Conservation (phyloP, 257 asterid genomes). For the Fraxinus excelsior region DNA sequence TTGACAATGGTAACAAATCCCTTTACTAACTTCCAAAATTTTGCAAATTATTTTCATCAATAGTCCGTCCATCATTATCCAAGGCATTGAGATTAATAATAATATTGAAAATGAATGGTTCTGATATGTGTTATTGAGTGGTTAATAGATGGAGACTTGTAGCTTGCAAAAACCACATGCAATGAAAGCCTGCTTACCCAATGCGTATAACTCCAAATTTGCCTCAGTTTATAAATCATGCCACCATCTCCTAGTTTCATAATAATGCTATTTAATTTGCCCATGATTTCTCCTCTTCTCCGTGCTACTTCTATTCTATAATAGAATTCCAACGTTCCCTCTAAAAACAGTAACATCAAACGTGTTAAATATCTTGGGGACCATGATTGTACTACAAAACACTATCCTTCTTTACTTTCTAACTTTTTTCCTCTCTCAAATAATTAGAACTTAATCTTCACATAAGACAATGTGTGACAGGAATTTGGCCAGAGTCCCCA, state of each 20-base stretch:
- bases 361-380: constrained; percentile 5
- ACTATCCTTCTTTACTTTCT: constrained; percentile 11
- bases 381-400: constrained; percentile 16
- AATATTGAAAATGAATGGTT: not conserved
- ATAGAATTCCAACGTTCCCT: constrained; percentile 7
- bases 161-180: not conserved
- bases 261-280: not conserved
- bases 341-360: not conserved
- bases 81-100: constrained; percentile 7
- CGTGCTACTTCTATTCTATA: constrained; percentile 6
- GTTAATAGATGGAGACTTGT: not conserved
- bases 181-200: not conserved
- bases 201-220: not conserved
- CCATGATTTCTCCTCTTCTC: not conserved
- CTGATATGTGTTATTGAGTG: not conserved
- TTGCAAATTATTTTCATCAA: not conserved
- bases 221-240: not conserved
- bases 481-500: constrained; percentile 96
- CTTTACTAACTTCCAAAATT: not conserved
- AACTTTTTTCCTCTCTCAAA: constrained; percentile 1
- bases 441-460: constrained; percentile 13
- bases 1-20: not conserved
- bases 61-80: not conserved
- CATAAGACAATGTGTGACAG: constrained; percentile 38
- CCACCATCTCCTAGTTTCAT: not conserved